Evolutionary conservation across 1,139 yeast species (phyloP).

Genomic region (Nakaseomyces delphensis): DNA sequence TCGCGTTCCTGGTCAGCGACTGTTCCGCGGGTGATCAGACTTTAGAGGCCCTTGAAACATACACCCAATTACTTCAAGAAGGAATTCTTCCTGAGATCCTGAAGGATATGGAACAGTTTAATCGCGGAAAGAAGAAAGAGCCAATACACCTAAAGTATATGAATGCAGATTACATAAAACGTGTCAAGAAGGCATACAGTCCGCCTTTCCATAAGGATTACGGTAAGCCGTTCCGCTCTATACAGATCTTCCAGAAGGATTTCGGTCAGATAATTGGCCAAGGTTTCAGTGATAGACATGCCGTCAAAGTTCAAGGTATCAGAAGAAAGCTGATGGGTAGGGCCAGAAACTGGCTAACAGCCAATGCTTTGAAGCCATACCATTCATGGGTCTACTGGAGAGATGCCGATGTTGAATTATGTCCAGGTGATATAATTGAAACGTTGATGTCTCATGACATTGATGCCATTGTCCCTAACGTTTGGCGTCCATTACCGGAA

Average conservation of each 20-base stretch:
- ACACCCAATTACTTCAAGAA: conserved; percentile 58
- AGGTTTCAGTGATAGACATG: conserved; percentile 85
- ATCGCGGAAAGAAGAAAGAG: conserved; percentile 40
- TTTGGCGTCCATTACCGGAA: conserved; percentile 87
- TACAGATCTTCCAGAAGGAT: conserved; percentile 71
- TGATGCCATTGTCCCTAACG: conserved; percentile 72
- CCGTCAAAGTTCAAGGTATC: conserved; percentile 82
- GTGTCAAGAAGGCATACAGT: conserved; percentile 48
- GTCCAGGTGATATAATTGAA: conserved; percentile 52
- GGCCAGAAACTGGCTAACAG: conserved; percentile 61
- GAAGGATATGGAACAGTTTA: conserved; percentile 50
- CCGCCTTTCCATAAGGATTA: conserved; percentile 53
- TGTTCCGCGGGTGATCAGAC: conserved; percentile 72
- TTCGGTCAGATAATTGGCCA: conserved; percentile 81
- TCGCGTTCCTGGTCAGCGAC: conserved; percentile 80
- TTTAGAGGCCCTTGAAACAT: conserved; percentile 55
- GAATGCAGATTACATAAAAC: conserved; percentile 55
- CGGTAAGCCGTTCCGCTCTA: conserved; percentile 63
- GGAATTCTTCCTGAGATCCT: conserved; percentile 49
- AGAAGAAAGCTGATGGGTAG: conserved; percentile 65
- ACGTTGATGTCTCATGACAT: conserved; percentile 57
- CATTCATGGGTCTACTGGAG: conserved; percentile 79
- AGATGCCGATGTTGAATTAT: conserved; percentile 61
- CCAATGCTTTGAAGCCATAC: conserved; percentile 56
- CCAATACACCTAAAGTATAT: conserved; percentile 54